Conservation (phyloP, 2,329 filamentous ascomycete species). For the Colletotrichum aenigma region DNA sequence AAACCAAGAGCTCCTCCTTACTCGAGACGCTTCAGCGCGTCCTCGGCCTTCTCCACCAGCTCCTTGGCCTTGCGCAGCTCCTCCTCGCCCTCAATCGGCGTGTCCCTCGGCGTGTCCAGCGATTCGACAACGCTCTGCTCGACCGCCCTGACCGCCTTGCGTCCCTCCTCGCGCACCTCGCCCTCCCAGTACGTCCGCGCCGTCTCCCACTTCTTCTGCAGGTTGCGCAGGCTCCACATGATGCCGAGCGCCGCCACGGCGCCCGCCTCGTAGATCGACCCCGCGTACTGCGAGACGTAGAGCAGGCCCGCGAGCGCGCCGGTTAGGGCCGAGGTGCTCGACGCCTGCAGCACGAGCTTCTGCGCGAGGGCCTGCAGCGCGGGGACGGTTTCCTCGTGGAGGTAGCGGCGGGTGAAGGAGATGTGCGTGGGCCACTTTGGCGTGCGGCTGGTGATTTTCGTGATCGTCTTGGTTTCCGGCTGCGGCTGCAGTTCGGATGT, state of each 20-base stretch:
- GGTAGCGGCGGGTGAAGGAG: conserved; percentile 68
- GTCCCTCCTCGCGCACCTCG: conserved; percentile 69
- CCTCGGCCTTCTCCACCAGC: conserved; percentile 53
- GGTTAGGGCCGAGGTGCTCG: conserved; percentile 72
- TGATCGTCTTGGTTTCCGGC: not conserved
- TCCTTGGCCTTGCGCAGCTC: conserved; percentile 45
- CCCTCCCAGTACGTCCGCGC: conserved; percentile 67
- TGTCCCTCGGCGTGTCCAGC: conserved; percentile 38
- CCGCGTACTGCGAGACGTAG: conserved; percentile 60
- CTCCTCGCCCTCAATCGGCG: conserved; percentile 27
- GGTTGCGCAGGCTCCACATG: conserved; percentile 60
- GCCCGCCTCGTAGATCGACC: conserved; percentile 63
- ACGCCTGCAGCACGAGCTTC: conserved; percentile 74
- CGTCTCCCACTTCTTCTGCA: conserved; percentile 68
- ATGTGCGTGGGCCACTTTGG: conserved; percentile 77
- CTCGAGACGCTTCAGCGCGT: conserved; percentile 52
- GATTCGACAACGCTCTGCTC: conserved; percentile 57
- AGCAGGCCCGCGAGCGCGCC: conserved; percentile 58
- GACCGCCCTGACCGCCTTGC: conserved; percentile 63
- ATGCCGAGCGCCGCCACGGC: conserved; percentile 65
- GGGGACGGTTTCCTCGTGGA: conserved; percentile 70
- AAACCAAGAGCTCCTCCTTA: conserved; percentile 27
- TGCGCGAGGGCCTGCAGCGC: conserved; percentile 76
- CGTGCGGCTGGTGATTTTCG: conserved; percentile 14
- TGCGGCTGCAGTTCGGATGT: conserved; percentile 21